A percentile compares a stretch with the other conserved stretches of the same genome.
phyloP scores from a whole-genome alignment of 176 grass and related monocot genomes.

The Phoenix dactylifera region DNA sequence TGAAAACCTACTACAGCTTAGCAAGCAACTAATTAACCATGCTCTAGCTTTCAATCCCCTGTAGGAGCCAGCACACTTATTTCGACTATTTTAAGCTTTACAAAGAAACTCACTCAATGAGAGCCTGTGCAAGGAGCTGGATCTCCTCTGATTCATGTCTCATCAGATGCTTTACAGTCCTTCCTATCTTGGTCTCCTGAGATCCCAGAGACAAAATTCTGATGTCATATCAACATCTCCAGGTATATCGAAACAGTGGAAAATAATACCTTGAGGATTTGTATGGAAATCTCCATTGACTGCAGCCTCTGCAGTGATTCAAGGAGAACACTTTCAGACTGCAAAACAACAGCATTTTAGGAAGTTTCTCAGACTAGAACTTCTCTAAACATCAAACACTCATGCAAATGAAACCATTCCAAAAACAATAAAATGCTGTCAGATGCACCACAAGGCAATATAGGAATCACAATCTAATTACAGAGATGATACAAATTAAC shows the following conservation, averaged over 20 bases:
- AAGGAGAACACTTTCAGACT: slow-evolving; percentile 71
- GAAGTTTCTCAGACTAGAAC: not conserved
- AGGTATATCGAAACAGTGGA: not conserved
- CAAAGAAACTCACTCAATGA: slow-evolving; percentile 9
- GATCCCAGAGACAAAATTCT: not conserved
- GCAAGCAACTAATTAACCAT: too few relatives aligned
- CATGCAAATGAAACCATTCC: not conserved
- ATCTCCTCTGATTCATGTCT: slow-evolving; percentile 9
- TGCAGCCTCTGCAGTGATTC: slow-evolving; percentile 85
- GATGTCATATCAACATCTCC: not conserved
- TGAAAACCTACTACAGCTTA: too few relatives aligned
- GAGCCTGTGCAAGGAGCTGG: slow-evolving; percentile 1
- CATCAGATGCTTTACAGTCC: not conserved
- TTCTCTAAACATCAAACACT: not conserved
- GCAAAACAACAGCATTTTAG: slow-evolving; percentile 14
- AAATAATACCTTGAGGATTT: slow-evolving; percentile 51
- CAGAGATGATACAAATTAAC: slow-evolving; percentile 16
- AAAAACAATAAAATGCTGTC: not conserved
- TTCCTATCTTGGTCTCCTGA: slow-evolving; percentile 12
- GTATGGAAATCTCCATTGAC: slow-evolving; percentile 74
- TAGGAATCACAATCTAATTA: not conserved
- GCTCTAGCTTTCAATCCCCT: too few relatives aligned
- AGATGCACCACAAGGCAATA: not conserved
- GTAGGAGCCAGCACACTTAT: too few relatives aligned
- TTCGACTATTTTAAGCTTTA: not conserved